A percentile compares a stretch with the other conserved stretches of the same genome.
These are phyloP conservation scores for Deinandra increscens DNA, from an alignment of 129 eudicot species.

Conservation along the genomic window DNA sequence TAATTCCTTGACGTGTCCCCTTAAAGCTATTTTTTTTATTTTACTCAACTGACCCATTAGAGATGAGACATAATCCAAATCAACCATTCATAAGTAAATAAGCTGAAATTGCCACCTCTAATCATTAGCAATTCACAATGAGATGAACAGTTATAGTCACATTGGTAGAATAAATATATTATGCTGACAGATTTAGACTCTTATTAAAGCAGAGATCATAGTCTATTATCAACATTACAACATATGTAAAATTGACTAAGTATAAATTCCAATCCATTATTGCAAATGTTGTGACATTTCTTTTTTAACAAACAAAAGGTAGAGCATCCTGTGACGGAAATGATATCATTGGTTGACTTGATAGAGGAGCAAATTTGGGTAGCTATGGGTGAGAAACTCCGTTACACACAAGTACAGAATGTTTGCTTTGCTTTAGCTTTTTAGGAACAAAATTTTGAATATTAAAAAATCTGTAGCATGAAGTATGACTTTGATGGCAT, in stretches of 20 bases:
- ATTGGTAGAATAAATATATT: background rate
- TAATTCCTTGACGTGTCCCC: background rate
- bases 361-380: slow-evolving; percentile 98
- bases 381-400: slow-evolving; percentile 92
- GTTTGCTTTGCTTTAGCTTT: background rate
- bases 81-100: slow-evolving; percentile 1
- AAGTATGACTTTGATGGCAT: no score
- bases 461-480: no score
- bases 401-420: slow-evolving; percentile 67
- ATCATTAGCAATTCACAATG: background rate
- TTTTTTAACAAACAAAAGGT: no score
- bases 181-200: background rate
- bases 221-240: no score
- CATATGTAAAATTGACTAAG: no score
- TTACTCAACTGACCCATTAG: background rate
- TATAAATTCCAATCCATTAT: no score
- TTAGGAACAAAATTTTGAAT: no score
- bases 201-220: slow-evolving; percentile 18
- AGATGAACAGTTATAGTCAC: no score
- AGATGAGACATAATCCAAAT: background rate
- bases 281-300: no score
- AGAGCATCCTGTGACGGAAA: slow-evolving; percentile 99
- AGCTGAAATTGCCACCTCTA: background rate
- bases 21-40: background rate
- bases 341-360: slow-evolving; percentile 93